These are phyloP conservation scores for Pyropia yezoensis DNA, from an alignment of 23 red algal genomes.

Conservation along the genomic window DNA sequence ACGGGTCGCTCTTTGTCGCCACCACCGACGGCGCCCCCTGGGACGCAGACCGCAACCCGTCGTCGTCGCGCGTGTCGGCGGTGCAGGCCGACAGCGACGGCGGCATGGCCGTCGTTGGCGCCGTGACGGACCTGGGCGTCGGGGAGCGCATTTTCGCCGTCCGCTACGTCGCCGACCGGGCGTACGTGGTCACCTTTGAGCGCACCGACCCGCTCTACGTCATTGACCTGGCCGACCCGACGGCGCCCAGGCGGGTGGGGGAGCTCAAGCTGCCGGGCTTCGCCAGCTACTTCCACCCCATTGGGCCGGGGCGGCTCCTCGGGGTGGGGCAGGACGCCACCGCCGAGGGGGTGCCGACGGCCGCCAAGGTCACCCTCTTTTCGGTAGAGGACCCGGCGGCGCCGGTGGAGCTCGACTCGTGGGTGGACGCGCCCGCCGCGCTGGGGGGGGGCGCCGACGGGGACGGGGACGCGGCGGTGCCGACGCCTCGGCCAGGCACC, in stretches of 20 bases:
- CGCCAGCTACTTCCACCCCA: constrained; percentile 27
- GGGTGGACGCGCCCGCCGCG: constrained; percentile 3
- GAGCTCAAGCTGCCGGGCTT: constrained; percentile 50
- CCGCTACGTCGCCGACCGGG: constrained; percentile 23
- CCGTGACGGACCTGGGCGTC: constrained; percentile 30
- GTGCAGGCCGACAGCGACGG: constrained; percentile 8
- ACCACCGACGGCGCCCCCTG: constrained; percentile 55
- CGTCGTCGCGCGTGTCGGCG: constrained; percentile 22
- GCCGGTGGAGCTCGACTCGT: constrained; percentile 32
- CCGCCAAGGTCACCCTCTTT: constrained; percentile 45
- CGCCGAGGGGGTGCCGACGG: constrained; percentile 4
- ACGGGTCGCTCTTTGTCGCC: constrained; percentile 29
- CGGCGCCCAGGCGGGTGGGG: constrained; percentile 16
- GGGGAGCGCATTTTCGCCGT: constrained; percentile 50
- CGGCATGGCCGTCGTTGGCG: constrained; percentile 12
- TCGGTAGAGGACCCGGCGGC: constrained; percentile 21
- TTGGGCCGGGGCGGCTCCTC: constrained; percentile 27
- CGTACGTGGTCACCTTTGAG: constrained; percentile 50
- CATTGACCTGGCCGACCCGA: constrained; percentile 26
- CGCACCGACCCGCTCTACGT: constrained; percentile 40
- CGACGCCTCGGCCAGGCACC: too few relatives aligned
- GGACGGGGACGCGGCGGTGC: too few relatives aligned
- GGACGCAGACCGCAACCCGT: constrained; percentile 20
- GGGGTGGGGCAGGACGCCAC: constrained; percentile 47
- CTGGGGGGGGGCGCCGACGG: background rate